Evolutionary conservation across 2,329 filamentous ascomycete species (phyloP).

Genomic region (Purpureocillium lavendulum): DNA sequence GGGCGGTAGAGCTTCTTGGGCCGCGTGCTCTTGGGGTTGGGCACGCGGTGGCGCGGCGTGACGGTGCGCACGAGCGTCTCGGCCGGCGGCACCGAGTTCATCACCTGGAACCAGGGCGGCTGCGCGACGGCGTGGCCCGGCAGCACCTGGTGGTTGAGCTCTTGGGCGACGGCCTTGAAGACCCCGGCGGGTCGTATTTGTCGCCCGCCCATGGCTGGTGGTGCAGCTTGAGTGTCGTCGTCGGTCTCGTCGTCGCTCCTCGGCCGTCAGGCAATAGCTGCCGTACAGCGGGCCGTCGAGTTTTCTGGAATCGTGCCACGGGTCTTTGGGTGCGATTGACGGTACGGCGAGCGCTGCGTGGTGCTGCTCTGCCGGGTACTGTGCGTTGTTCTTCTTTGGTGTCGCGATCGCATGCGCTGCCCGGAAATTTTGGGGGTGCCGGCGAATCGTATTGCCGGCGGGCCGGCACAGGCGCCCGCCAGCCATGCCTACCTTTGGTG

Average conservation of each 20-base stretch:
- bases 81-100: conserved; percentile 46
- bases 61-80: conserved; percentile 48
- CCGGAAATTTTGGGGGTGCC: conserved; percentile 10
- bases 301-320: too few species aligned
- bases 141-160: conserved; percentile 33
- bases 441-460: conserved; percentile 14
- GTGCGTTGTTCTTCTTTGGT: not conserved
- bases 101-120: conserved; percentile 42
- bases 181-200: conserved; percentile 39
- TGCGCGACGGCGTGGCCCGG: conserved; percentile 20
- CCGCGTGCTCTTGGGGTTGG: conserved; percentile 35
- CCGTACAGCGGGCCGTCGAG: too few species aligned
- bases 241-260: not conserved
- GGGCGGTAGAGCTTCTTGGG: conserved; percentile 75
- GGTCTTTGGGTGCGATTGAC: conserved; percentile 1
- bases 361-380: not conserved
- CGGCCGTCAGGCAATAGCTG: not conserved
- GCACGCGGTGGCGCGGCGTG: conserved; percentile 35
- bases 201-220: conserved; percentile 28
- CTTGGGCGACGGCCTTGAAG: conserved; percentile 34
- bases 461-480: too few species aligned
- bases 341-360: not conserved
- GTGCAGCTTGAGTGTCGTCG: not conserved
- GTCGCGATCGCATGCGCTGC: not conserved
- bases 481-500: too few species aligned